These are phyloP conservation scores for Pseudozyma flocculosa DNA, from an alignment of 1,284 basidiomycete genomes.

Conservation along the genomic window DNA sequence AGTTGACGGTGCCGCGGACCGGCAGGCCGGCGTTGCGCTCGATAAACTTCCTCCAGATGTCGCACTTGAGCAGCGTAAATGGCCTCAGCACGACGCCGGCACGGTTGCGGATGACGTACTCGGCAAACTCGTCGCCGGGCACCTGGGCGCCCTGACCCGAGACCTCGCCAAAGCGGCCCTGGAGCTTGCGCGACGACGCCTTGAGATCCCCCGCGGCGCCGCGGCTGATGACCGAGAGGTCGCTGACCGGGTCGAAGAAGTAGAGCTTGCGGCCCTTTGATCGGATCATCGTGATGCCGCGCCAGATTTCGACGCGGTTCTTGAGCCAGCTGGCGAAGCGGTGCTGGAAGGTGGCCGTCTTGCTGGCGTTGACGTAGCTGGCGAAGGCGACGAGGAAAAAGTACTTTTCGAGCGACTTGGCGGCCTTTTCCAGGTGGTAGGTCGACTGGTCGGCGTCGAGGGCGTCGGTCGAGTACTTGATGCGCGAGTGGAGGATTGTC, in stretches of 20 bases:
- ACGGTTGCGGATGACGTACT: constrained; percentile 55
- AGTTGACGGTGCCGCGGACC: constrained; percentile 89
- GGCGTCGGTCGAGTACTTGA: constrained; percentile 46
- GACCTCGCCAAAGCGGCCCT: constrained; percentile 31
- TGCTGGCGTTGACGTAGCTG: constrained; percentile 76
- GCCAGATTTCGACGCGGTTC: constrained; percentile 88
- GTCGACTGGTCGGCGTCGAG: constrained; percentile 36
- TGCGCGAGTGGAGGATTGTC: constrained; percentile 46
- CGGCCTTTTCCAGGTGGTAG: constrained; percentile 44
- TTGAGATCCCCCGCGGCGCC: constrained; percentile 39
- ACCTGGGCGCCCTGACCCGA: constrained; percentile 37
- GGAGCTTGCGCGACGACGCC: constrained; percentile 31
- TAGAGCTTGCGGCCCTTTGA: constrained; percentile 49
- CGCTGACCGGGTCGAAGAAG: constrained; percentile 56
- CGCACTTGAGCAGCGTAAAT: constrained; percentile 53
- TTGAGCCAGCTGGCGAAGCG: constrained; percentile 84
- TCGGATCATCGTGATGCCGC: constrained; percentile 55
- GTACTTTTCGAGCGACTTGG: constrained; percentile 63
- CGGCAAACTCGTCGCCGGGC: constrained; percentile 56
- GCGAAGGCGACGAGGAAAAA: constrained; percentile 96
- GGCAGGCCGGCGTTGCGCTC: constrained; percentile 32
- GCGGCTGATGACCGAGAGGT: constrained; percentile 43
- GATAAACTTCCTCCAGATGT: constrained; percentile 55
- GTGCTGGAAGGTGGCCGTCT: constrained; percentile 67
- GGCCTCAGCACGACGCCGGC: constrained; percentile 54